These are phyloP conservation scores for Lasiodiplodia theobromae DNA, from an alignment of 2,329 filamentous ascomycete genomes.

Conservation along the genomic window DNA sequence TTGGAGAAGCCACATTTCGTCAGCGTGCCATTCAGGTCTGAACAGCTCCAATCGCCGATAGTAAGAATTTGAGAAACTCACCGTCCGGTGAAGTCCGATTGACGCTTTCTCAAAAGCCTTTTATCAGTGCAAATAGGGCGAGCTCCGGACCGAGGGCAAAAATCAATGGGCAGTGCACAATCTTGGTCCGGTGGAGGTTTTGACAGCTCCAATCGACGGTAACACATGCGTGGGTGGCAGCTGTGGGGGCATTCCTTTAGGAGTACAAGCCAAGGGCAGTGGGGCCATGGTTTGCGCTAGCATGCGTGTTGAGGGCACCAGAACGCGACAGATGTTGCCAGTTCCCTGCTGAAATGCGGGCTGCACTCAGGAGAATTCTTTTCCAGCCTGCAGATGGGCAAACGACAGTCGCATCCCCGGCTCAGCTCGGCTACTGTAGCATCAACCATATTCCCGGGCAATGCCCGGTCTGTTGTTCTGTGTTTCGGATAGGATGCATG, in stretches of 20 bases:
- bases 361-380: background rate
- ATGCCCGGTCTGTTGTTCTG: background rate
- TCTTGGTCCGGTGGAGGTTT: background rate
- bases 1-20: background rate
- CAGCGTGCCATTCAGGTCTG: background rate
- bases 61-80: background rate
- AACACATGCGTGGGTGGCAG: background rate
- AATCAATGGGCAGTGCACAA: background rate
- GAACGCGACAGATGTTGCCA: background rate
- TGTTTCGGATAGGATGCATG: background rate
- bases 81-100: background rate
- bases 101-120: background rate
- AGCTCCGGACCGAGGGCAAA: background rate
- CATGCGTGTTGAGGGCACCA: background rate
- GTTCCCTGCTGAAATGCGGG: background rate
- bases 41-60: background rate
- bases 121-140: background rate
- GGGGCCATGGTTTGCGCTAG: background rate
- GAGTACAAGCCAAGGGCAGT: background rate
- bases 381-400: background rate
- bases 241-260: background rate
- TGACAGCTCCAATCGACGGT: conserved; percentile 1
- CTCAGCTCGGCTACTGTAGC: background rate
- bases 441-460: background rate
- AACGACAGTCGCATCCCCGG: background rate